Conservation (phyloP, 441 rosid species). For the Adansonia gregorii region DNA sequence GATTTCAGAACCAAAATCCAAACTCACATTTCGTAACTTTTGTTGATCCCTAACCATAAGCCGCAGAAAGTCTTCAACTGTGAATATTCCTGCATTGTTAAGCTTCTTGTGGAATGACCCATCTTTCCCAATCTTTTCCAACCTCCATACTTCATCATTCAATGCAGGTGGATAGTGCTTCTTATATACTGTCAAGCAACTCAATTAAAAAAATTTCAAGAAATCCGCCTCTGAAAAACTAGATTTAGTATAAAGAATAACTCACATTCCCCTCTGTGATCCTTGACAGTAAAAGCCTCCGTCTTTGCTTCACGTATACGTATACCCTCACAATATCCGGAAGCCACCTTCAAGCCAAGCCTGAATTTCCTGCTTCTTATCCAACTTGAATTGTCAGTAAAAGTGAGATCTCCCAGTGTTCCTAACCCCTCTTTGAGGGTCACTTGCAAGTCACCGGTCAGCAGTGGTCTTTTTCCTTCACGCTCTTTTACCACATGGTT, state of each 20-base stretch:
- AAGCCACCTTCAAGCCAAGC: not conserved
- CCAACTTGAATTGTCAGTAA: conserved; percentile 11
- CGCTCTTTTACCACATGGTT: conserved; percentile 11
- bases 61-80: conserved; percentile 89
- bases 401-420: not conserved
- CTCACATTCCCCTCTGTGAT: conserved; percentile 16
- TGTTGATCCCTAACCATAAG: conserved; percentile 68
- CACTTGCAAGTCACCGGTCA: conserved; percentile 7
- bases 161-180: conserved; percentile 96
- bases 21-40: conserved; percentile 75
- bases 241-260: not conserved
- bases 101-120: conserved; percentile 96
- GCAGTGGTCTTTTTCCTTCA: conserved; percentile 9
- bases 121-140: conserved; percentile 99
- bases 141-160: conserved; percentile 93
- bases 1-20: conserved; percentile 27
- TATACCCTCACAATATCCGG: conserved; percentile 6
- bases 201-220: not conserved
- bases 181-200: conserved; percentile 74
- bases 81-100: conserved; percentile 43
- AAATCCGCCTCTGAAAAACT: not conserved
- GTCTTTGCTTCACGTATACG: not conserved
- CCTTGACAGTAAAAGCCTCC: conserved; percentile 2
- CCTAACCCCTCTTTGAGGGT: conserved; percentile 1
- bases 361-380: conserved; percentile 10